These are phyloP conservation scores for Mucor indicus DNA, from an alignment of 371 early-diverging fungal species.

Conservation along the genomic window DNA sequence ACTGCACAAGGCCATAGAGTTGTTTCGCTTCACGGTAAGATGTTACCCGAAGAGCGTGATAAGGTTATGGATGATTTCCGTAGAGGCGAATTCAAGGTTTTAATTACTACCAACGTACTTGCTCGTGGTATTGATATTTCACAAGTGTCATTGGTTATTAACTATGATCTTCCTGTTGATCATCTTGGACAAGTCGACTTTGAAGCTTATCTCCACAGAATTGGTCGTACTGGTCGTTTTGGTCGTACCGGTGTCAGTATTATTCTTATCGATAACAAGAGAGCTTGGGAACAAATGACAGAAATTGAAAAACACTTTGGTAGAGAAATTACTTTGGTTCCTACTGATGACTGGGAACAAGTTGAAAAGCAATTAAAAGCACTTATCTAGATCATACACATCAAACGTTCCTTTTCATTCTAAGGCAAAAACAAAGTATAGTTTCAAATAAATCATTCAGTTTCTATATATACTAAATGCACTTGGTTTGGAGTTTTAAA, in stretches of 20 bases:
- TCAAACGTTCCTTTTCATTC: too few relatives aligned
- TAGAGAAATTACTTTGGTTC: slow-evolving; percentile 67
- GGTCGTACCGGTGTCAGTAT: slow-evolving; percentile 94
- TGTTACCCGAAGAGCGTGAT: slow-evolving; percentile 85
- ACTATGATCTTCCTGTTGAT: slow-evolving; percentile 93
- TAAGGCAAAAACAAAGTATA: slow-evolving; percentile 29
- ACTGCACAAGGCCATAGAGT: slow-evolving; percentile 83
- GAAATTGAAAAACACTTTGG: slow-evolving; percentile 74
- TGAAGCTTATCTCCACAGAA: slow-evolving; percentile 98
- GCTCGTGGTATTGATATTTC: slow-evolving; percentile 97
- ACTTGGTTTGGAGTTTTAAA: not conserved
- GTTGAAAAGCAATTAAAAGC: slow-evolving; percentile 80
- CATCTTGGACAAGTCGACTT: slow-evolving; percentile 63
- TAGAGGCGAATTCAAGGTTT: slow-evolving; percentile 86
- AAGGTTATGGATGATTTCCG: slow-evolving; percentile 92
- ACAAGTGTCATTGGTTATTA: slow-evolving; percentile 96
- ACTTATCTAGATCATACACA: slow-evolving; percentile 83
- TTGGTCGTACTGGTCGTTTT: slow-evolving; percentile 99
- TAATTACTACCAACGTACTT: slow-evolving; percentile 96
- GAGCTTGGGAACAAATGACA: slow-evolving; percentile 66
- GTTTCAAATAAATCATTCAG: slow-evolving; percentile 21
- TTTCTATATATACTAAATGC: not conserved
- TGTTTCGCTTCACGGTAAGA: slow-evolving; percentile 85
- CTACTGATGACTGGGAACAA: slow-evolving; percentile 71
- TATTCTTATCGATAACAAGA: slow-evolving; percentile 86